Base-by-base conservation (phyloP, 306 rosid species). In the Medicago lupulina region DNA sequence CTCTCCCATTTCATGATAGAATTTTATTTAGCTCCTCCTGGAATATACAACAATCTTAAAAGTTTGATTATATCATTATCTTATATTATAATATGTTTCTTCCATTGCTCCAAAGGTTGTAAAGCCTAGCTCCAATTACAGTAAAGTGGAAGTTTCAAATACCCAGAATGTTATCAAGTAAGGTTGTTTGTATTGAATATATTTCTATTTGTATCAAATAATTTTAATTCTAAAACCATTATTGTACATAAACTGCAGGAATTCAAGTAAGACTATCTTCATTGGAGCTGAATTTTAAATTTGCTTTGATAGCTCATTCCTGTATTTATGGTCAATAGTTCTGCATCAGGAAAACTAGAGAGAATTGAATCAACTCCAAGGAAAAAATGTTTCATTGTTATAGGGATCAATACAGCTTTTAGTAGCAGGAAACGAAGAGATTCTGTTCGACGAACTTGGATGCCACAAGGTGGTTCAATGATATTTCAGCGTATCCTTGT, bases 371-470 rank as follows among this genome's bases (percentile, higher is more conserved):
- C 89, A 79, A 69, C 84, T 82, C 68, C 79, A 3, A 83, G 80
- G 79, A 91, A 86, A 86, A 94, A 87, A 79, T 91, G 85, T 80
- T 86, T 87, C 44, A 83, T 91, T 89, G 91, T 94, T 78, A 83
- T 94, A 73, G 98, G 98, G 67, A 89, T 91, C 80, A 91, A 88
- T 85, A 94, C 97, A 65, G 96, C 98, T 64, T 89, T 94, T 76
- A 90, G 85, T 79, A 94, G 97, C 86, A 78, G 87, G 62, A 91
- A 83, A 71, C 79, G 97, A 75, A 87, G 98, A 86, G 96, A 94
- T 76, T 94, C 97, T 50, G 84, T 91, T 78, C 92, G 98, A 82
- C 81, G 81, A 79, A 89, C 98, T 68, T 94, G 97, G 98, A 91
- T 91, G 97, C 98, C 98, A 53, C 90, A 55, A 89, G 96, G 98